phyloP scores from a whole-genome alignment of 345 rosid genomes.

The Rhodamnia argentea region DNA sequence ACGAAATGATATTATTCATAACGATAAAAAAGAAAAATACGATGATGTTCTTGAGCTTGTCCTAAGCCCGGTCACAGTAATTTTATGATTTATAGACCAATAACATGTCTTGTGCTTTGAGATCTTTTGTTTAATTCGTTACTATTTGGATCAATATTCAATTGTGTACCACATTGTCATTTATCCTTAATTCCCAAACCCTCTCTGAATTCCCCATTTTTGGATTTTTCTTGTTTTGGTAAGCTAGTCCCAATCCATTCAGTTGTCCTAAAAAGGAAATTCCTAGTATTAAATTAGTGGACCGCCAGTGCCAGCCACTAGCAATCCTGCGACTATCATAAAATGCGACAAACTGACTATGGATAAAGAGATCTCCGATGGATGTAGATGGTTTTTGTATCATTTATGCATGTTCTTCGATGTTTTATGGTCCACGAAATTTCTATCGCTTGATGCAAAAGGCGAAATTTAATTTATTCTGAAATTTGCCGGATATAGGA shows the following conservation, averaged over 20 bases:
- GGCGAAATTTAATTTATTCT: background rate
- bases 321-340: background rate
- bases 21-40: too few relatives aligned
- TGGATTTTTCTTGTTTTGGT: background rate
- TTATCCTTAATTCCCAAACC: background rate
- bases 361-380: background rate
- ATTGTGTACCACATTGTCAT: background rate
- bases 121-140: background rate
- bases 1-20: too few relatives aligned
- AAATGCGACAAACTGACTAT: background rate
- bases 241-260: rapidly evolving
- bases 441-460: background rate
- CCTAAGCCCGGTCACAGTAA: too few relatives aligned
- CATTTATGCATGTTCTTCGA: background rate
- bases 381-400: background rate
- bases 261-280: background rate
- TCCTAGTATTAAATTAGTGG: background rate
- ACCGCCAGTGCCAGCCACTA: rapidly evolving
- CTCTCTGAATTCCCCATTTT: background rate
- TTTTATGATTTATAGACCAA: background rate
- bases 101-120: background rate
- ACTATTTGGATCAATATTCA: background rate
- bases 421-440: background rate
- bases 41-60: too few relatives aligned
- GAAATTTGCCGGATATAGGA: background rate